Conservation (phyloP, 768 basidiomycete genomes). For the Suillus subaureus region DNA sequence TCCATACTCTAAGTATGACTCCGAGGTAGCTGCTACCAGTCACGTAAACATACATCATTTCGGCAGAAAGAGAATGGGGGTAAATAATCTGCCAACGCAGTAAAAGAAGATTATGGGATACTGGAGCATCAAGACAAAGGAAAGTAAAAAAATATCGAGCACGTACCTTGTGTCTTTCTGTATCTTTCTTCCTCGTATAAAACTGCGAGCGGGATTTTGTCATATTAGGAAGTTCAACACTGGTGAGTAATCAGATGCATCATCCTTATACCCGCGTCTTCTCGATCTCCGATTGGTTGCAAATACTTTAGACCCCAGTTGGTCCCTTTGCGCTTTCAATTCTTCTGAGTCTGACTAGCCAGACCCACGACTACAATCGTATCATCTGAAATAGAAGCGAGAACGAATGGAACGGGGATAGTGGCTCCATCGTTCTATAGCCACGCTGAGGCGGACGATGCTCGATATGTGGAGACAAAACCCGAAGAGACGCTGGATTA, state of each 20-base stretch:
- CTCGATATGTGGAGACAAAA: not conserved
- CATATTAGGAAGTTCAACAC: slow-evolving; percentile 72
- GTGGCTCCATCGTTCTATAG: not conserved
- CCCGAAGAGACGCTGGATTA: not conserved
- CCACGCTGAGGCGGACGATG: not conserved
- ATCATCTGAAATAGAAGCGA: slow-evolving; percentile 48
- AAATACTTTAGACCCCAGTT: slow-evolving; percentile 27
- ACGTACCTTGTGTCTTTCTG: slow-evolving; percentile 43
- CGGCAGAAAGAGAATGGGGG: slow-evolving; percentile 12
- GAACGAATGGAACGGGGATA: slow-evolving; percentile 53
- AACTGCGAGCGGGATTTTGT: slow-evolving; percentile 38
- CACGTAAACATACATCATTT: slow-evolving; percentile 7
- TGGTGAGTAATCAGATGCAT: slow-evolving; percentile 67
- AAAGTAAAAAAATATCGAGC: slow-evolving; percentile 5
- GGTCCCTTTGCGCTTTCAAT: slow-evolving; percentile 55
- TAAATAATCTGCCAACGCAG: not conserved
- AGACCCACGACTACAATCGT: slow-evolving; percentile 75
- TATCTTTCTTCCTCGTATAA: slow-evolving; percentile 46
- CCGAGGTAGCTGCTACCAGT: slow-evolving; percentile 36
- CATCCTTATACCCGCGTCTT: slow-evolving; percentile 31
- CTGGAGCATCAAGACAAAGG: not conserved
- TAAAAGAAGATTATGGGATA: not conserved
- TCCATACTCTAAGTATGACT: slow-evolving; percentile 39
- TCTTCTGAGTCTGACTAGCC: slow-evolving; percentile 44
- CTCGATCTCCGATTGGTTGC: slow-evolving; percentile 14